Conservation (phyloP, 352 stramenopile genomes). For the Phytopythium helicoides region DNA sequence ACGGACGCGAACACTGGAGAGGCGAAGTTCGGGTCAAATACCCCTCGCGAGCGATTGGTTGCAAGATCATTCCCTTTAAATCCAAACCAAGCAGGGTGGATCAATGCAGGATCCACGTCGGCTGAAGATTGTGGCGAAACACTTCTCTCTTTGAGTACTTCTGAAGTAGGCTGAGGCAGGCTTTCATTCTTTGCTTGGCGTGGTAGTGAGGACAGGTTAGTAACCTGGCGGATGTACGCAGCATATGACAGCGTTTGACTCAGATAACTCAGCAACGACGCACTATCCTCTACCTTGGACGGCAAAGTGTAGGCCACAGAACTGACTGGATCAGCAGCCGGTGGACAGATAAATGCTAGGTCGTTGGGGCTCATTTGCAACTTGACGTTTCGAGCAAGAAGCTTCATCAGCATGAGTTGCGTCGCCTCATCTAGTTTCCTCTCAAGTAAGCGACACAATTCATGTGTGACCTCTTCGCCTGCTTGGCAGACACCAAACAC, state of each 20-base stretch:
- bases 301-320: conserved; percentile 46
- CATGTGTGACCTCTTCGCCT: conserved; percentile 82
- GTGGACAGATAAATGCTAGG: conserved; percentile 74
- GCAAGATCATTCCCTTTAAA: conserved; percentile 16
- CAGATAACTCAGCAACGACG: conserved; percentile 49
- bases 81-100: conserved; percentile 36
- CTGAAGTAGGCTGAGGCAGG: neutral
- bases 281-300: conserved; percentile 27
- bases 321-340: conserved; percentile 30
- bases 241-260: conserved; percentile 55
- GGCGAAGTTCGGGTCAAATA: conserved; percentile 19
- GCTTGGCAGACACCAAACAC: conserved; percentile 82
- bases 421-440: conserved; percentile 86
- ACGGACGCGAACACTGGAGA: conserved; percentile 20
- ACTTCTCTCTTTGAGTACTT: neutral
- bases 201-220: conserved; percentile 14
- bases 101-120: neutral
- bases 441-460: conserved; percentile 76
- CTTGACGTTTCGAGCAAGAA: conserved; percentile 80
- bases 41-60: no score
- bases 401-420: conserved; percentile 85
- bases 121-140: neutral
- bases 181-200: conserved; percentile 7
- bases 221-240: conserved; percentile 56
- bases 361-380: conserved; percentile 78